These are phyloP conservation scores for Cryphonectria nitschkei DNA, from an alignment of 2,329 filamentous ascomycete species.

Conservation along the genomic window DNA sequence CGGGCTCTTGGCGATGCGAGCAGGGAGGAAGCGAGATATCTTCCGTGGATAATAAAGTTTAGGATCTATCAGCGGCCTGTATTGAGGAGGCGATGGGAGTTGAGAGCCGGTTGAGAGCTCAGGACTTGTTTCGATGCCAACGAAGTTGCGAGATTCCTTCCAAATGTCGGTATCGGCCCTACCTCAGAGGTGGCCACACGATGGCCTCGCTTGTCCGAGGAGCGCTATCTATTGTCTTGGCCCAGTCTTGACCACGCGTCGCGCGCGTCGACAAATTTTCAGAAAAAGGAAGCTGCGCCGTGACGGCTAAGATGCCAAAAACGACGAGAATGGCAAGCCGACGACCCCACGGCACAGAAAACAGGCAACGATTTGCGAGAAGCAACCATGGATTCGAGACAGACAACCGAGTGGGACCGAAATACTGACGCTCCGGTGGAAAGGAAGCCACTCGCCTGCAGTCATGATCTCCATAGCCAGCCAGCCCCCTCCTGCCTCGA, in stretches of 20 bases:
- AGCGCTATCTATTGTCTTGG: slow-evolving; percentile 3
- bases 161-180: background rate
- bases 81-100: background rate
- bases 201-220: background rate
- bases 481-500: background rate
- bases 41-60: background rate
- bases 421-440: background rate
- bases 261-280: background rate
- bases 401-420: background rate
- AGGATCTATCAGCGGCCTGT: background rate
- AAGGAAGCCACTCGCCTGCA: background rate
- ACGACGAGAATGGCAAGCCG: background rate
- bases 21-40: background rate
- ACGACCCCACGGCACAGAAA: background rate
- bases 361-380: background rate
- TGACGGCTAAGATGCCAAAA: background rate
- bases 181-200: background rate
- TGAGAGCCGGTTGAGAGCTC: background rate
- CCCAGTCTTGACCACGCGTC: background rate
- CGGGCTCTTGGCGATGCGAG: slow-evolving; percentile 4
- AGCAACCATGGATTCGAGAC: background rate
- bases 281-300: slow-evolving; percentile 1
- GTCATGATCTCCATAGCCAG: background rate
- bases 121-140: background rate
- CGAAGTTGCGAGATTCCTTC: background rate